These are phyloP conservation scores for Epichloe festucae DNA, from an alignment of 2,329 filamentous ascomycete species.

Conservation along the genomic window DNA sequence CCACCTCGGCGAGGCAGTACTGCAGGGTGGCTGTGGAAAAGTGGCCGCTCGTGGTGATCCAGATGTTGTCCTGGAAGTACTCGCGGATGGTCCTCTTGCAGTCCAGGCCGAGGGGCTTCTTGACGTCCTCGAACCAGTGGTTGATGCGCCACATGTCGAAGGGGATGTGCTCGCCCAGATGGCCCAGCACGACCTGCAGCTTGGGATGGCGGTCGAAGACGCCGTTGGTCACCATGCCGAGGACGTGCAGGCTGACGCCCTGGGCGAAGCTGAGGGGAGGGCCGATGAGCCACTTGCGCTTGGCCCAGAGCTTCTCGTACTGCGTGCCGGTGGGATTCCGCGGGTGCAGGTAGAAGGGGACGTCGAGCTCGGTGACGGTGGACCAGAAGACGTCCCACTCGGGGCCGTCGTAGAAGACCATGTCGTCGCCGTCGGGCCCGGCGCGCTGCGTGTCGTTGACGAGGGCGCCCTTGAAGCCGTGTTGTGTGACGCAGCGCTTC, in stretches of 20 bases:
- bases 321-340: slow-evolving; percentile 42
- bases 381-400: slow-evolving; percentile 51
- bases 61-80: slow-evolving; percentile 42
- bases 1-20: slow-evolving; percentile 34
- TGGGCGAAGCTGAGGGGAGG: slow-evolving; percentile 46
- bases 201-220: slow-evolving; percentile 36
- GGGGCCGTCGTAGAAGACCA: slow-evolving; percentile 51
- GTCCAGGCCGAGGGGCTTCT: slow-evolving; percentile 33
- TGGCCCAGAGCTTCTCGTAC: slow-evolving; percentile 43
- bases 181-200: slow-evolving; percentile 33
- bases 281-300: slow-evolving; percentile 46
- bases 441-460: slow-evolving; percentile 50
- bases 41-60: slow-evolving; percentile 43
- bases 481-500: slow-evolving; percentile 37
- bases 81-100: slow-evolving; percentile 37
- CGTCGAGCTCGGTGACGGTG: slow-evolving; percentile 43
- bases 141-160: slow-evolving; percentile 37
- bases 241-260: slow-evolving; percentile 43
- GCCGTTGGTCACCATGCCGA: slow-evolving; percentile 37
- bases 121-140: slow-evolving; percentile 43
- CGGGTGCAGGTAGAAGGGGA: slow-evolving; percentile 53
- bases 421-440: slow-evolving; percentile 42
- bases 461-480: slow-evolving; percentile 50
- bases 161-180: slow-evolving; percentile 35
- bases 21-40: slow-evolving; percentile 40